These are phyloP conservation scores for Sporothrix globosa DNA, from an alignment of 2,329 filamentous ascomycete genomes.

Conservation along the genomic window DNA sequence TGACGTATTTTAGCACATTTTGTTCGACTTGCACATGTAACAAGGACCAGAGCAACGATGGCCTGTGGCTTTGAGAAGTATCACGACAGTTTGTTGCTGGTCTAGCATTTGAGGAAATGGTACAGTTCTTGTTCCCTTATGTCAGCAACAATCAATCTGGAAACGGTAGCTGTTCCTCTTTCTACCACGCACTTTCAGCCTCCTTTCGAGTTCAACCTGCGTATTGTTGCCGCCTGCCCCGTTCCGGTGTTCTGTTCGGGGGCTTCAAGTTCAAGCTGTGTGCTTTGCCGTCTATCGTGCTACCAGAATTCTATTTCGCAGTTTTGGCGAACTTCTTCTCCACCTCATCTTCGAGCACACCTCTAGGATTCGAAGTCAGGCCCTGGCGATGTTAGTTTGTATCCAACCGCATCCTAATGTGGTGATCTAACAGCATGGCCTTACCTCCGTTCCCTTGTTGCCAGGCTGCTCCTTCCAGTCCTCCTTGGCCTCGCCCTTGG, in stretches of 20 bases:
- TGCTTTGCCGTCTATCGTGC: not conserved
- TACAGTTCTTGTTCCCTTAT: not conserved
- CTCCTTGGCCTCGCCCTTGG: slow-evolving; percentile 58
- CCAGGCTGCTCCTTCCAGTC: slow-evolving; percentile 34
- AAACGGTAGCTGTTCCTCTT: not conserved
- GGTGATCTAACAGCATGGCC: slow-evolving; percentile 29
- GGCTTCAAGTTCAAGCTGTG: not conserved
- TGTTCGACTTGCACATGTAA: slow-evolving; percentile 8
- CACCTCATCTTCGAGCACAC: slow-evolving; percentile 62
- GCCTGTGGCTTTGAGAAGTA: no score
- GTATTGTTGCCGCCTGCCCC: not conserved
- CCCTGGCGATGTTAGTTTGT: slow-evolving; percentile 6
- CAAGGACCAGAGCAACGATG: not conserved
- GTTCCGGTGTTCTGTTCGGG: not conserved
- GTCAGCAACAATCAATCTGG: not conserved
- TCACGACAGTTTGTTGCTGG: not conserved
- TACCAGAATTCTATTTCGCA: not conserved
- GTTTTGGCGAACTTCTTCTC: slow-evolving; percentile 64
- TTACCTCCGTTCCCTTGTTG: slow-evolving; percentile 31
- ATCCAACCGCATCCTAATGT: not conserved
- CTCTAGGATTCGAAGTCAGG: slow-evolving; percentile 68
- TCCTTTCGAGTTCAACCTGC: not conserved
- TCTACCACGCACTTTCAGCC: not conserved
- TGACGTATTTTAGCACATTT: slow-evolving; percentile 14
- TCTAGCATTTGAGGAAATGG: not conserved